Evolutionary conservation across 768 basidiomycete genomes (phyloP).

Genomic region (Dioszegia aurantiaca): DNA sequence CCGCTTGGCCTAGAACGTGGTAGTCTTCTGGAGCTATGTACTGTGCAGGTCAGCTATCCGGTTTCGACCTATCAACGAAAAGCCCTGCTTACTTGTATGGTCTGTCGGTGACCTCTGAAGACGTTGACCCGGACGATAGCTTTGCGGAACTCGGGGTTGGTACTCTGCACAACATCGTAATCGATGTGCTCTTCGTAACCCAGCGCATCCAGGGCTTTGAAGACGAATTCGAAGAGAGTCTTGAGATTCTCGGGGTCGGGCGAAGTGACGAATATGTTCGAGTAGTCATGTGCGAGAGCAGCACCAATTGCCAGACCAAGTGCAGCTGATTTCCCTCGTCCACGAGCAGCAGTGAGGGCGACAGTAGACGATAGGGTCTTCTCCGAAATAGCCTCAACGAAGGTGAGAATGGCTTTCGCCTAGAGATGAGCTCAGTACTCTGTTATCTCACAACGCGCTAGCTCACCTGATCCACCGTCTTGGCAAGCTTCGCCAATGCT

Average conservation of each 20-base stretch:
- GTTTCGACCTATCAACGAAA: not conserved
- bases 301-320: conserved; percentile 92
- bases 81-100: conserved; percentile 70
- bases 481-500: conserved; percentile 81
- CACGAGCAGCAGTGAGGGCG: conserved; percentile 88
- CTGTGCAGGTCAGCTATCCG: conserved; percentile 54
- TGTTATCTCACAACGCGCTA: not conserved
- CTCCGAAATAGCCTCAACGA: conserved; percentile 80
- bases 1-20: conserved; percentile 95
- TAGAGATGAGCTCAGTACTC: conserved; percentile 20
- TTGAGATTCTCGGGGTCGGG: conserved; percentile 96
- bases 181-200: conserved; percentile 97
- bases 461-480: conserved; percentile 80
- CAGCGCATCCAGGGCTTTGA: conserved; percentile 89
- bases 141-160: conserved; percentile 90
- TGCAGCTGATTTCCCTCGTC: conserved; percentile 94
- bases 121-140: conserved; percentile 94
- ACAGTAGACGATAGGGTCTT: conserved; percentile 93
- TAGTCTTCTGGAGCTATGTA: conserved; percentile 98
- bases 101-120: conserved; percentile 89
- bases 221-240: conserved; percentile 95
- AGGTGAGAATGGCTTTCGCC: conserved; percentile 85
- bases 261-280: conserved; percentile 96
- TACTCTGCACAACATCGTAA: conserved; percentile 94
- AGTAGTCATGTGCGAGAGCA: conserved; percentile 87